phyloP scores from a whole-genome alignment of 225 moss, liverwort and hornwort species.

The Ulota crispa region DNA sequence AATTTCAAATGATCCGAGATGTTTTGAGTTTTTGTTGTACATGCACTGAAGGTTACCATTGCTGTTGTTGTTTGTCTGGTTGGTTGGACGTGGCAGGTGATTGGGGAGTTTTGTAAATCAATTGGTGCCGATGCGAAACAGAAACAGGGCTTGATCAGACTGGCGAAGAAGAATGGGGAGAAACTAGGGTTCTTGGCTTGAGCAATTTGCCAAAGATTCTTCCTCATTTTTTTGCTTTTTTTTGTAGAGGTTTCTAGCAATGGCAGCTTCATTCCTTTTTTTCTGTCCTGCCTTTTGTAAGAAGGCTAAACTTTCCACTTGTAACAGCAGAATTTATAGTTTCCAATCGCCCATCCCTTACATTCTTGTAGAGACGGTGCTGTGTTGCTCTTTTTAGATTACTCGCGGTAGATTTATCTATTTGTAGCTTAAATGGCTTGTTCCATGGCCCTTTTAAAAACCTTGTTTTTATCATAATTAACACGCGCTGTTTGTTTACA shows the following conservation, averaged over 20 bases:
- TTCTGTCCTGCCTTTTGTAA: not conserved
- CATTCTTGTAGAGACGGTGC: not conserved
- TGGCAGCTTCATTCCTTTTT: not conserved
- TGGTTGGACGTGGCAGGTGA: slow-evolving; percentile 50
- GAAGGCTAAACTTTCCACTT: not conserved
- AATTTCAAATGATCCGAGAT: too few species aligned
- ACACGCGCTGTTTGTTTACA: not conserved
- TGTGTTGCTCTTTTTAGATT: not conserved
- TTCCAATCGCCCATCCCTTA: not conserved
- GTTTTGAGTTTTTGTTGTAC: too few species aligned
- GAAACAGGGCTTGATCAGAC: slow-evolving; percentile 88
- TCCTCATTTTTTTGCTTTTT: too few species aligned
- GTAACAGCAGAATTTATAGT: slow-evolving; percentile 13
- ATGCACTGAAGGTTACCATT: too few species aligned
- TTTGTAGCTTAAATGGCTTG: slow-evolving; percentile 9
- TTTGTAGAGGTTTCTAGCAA: slow-evolving; percentile 6
- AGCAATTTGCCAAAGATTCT: not conserved
- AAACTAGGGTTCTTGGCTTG: slow-evolving; percentile 86
- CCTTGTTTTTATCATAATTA: not conserved
- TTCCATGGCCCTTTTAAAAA: slow-evolving; percentile 7
- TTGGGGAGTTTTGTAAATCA: slow-evolving; percentile 93
- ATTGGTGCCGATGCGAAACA: slow-evolving; percentile 98
- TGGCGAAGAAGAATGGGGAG: slow-evolving; percentile 97
- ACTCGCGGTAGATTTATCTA: not conserved
- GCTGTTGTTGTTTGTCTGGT: too few species aligned